Base-by-base conservation (phyloP, 768 basidiomycete species). In the Exidia glandulosa region DNA sequence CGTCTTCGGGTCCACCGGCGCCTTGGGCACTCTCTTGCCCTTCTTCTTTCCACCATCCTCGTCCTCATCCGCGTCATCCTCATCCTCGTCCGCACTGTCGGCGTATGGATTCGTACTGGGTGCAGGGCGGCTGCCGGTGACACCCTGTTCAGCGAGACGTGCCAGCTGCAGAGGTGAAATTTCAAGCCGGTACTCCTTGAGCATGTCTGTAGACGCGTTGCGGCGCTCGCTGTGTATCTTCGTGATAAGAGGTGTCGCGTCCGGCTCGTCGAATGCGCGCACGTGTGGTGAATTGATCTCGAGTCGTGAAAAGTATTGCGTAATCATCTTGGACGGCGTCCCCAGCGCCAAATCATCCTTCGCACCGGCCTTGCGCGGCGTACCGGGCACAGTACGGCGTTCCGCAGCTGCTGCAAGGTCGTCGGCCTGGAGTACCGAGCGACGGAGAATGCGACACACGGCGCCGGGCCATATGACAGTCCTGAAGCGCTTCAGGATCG, bases 401-500 rank as follows among this genome's bases (percentile, higher is more conserved):
- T 54, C 57, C 33, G 56, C 58, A 34, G 32, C 50, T 9, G 25
- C 50, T 29, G 23, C 50, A 1, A 25, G 16, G 50, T 63, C 69
- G 59, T 86, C 83, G 9, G 69, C 56, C 45, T 84, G 75, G 29
- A 90, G 61, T 1, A 81, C 81, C 2, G 76, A 79, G 6, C 86
- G 79, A n/a, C 90, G 78, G 30, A 94, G 72, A 29, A 85, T 82
- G 36, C 89, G 79, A 57, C 89, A 74, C 7, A 89, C 78, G 12
- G 83, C 81, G 0, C 85, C 82, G 16, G 83, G 83, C 88, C 92
- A 96, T 19, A 94, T 78, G 3, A 91, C 80, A 0, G 84, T 88
- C 66, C 88, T 78, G 67, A 94, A 93, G 12, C 90, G 84, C 63
- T 90, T 90, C 64, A 89, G 79, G 59, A 95, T 90, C 2, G 83